phyloP scores from a whole-genome alignment of 2,329 filamentous ascomycete genomes.

The Chrysosporium keratinophilum region DNA sequence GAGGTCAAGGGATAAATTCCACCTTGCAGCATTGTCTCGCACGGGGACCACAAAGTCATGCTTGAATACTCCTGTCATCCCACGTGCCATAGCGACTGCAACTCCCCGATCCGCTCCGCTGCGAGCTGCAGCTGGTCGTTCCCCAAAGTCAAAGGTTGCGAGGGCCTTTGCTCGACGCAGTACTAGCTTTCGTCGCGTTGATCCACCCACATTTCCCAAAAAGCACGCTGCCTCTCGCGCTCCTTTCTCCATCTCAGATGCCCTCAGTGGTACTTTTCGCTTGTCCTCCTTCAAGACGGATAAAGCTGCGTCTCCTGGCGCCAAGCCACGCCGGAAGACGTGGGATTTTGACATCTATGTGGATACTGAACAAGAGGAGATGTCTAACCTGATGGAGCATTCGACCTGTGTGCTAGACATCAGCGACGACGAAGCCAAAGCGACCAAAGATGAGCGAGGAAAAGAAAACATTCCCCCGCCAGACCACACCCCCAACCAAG shows the following conservation, averaged over 20 bases:
- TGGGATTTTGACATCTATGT: constrained; percentile 96
- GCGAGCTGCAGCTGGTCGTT: constrained; percentile 66
- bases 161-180: constrained; percentile 60
- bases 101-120: constrained; percentile 44
- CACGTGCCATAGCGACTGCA: background rate
- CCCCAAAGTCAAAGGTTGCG: constrained; percentile 58
- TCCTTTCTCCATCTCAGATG: constrained; percentile 77
- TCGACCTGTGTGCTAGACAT: constrained; percentile 79
- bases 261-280: constrained; percentile 57
- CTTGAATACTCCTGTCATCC: background rate
- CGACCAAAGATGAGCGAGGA: constrained; percentile 52
- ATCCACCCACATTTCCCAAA: constrained; percentile 49
- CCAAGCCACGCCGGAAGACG: constrained; percentile 44
- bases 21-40: constrained; percentile 30
- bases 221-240: constrained; percentile 41
- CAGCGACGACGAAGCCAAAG: constrained; percentile 66
- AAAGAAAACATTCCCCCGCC: constrained; percentile 88
- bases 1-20: constrained; percentile 30
- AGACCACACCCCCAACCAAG: constrained; percentile 47
- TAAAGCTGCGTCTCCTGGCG: constrained; percentile 39
- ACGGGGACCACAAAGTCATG: constrained; percentile 13
- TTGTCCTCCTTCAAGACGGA: constrained; percentile 35
- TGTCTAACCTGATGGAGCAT: constrained; percentile 88
- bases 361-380: constrained; percentile 79
- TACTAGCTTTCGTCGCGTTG: constrained; percentile 56